Base-by-base conservation (phyloP, 2,329 filamentous ascomycete genomes). In the Sporothrix brunneoviolacea region DNA sequence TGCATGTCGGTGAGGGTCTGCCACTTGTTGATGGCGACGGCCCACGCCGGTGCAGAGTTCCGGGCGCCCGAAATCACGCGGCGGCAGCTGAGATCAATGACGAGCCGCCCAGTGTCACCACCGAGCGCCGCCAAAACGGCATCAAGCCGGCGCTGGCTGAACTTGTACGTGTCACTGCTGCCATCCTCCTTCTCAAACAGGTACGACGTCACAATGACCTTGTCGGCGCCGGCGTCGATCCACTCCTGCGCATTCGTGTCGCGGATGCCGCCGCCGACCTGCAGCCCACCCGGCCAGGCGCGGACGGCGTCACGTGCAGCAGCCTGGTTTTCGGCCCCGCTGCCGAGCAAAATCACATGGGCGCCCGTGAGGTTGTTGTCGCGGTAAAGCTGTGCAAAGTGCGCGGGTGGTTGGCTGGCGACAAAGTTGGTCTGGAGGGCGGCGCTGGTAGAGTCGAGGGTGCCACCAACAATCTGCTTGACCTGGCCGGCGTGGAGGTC, bases 1-100 rank as follows among this genome's bases (percentile, higher is more conserved):
- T 96, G 89, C 83, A 95, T 95, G 62, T 96, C 88, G 2, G 93
- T 97, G 50, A 97, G 84, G 1, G 89, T 95, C 74, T 97, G 93
- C 93, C 93, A 98, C 67, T 95, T 95, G 68, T 98, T 88, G 85
- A 95, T 98, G 50, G 93, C 91, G n/a, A 98, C 93, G 61, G 87
- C 90, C 93, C 93, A 98, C 5, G 37, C 39, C 6, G 27, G 27
- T n/a, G n/a, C 3, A 15, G 24, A 10, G 8, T 4, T 5, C 12
- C 4, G 6, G 15, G n/a, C 16, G 15, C 16, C 15, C 1, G 7
- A 10, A 2, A 28, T 32, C 19, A 52, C 43, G 2, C 83, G 77
- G 46, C 93, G 82, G 65, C 93, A 98, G 68, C 90, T 95, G 21
- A 98, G 78, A 64, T 98, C 93, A 64, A 98, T 91, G 58, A 98